Base-by-base conservation (phyloP, 129 eudicot genomes). In the Flaveria trinervia region DNA sequence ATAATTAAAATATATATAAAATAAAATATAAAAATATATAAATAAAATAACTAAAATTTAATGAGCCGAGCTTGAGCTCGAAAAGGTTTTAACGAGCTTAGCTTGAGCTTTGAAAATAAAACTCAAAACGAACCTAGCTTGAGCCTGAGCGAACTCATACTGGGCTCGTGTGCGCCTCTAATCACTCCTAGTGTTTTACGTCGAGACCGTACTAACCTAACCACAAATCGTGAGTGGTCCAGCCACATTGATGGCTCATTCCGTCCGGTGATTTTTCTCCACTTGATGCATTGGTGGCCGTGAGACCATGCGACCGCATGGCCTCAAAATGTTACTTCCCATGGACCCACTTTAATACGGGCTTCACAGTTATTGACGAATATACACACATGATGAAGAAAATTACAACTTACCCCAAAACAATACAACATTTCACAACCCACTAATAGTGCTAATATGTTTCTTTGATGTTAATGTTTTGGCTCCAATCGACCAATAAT, bases 231-330 rank as follows among this genome's bases (percentile, higher is more conserved):
- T 50, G 33, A 75, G 64, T 76, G 87, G 85, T 61, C 83, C 82
- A 17, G 11, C 33, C 7, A 26, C 43, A 74, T 55, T 45, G 52
- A 41, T 45, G 59, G 75, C 54, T 43, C 16, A 4, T 65, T 39
- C 28, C 51, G 54, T 41, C 68, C 41, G 54, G 78, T 70, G 44
- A 84, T 28, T 70, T 39, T 46, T 66, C 81, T 68, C 91, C 91
- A 89, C 84, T 83, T 84, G 84, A 81, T 89, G 71, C 55, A 72
- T 25, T 73, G 20, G 89, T 84, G 91, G 91, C 52, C 74, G 28
- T 64, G 65, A 82, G 36, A 59, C 78, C 55, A 10, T 56, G 65
- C 17, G 46, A 67, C 71, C 15, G 25, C 65, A 56, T 74, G 49
- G 79, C 83, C 83, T 80, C 72, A 73, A 67, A 45, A 45, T 30